phyloP scores from a whole-genome alignment of 495 filamentous ascomycete genomes.

The Aspergillus hancockii region DNA sequence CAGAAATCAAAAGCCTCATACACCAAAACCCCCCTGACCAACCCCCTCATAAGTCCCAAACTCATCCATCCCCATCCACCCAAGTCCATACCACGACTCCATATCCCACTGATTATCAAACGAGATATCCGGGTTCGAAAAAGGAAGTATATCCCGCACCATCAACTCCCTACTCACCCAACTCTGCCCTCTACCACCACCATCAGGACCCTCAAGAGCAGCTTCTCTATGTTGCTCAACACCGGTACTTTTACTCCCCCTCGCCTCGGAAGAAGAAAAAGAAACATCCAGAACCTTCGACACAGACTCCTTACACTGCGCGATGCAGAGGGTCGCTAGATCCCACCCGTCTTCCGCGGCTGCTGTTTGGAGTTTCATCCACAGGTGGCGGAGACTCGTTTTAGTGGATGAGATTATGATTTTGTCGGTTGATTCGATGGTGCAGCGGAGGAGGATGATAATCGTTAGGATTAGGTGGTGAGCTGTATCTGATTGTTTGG shows the following conservation, averaged over 20 bases:
- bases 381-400: conserved; percentile 23
- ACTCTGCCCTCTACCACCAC: background rate
- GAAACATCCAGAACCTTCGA: conserved; percentile 23
- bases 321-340: conserved; percentile 34
- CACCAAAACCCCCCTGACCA: background rate
- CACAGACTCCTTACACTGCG: conserved; percentile 29
- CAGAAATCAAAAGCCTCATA: background rate
- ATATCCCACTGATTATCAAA: conserved; percentile 21
- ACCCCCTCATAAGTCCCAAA: background rate
- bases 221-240: background rate
- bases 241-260: background rate
- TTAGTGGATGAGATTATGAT: conserved; percentile 21
- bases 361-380: conserved; percentile 28
- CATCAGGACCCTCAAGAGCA: background rate
- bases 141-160: conserved; percentile 19
- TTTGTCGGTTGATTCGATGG: conserved; percentile 25
- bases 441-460: conserved; percentile 29
- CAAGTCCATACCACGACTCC: conserved; percentile 14
- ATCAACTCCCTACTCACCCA: background rate
- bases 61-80: conserved; percentile 13
- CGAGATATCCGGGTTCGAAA: conserved; percentile 20
- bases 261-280: no score
- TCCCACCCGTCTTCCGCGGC: conserved; percentile 36
- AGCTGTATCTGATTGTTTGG: conserved; percentile 18
- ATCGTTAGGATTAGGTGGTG: conserved; percentile 26